A percentile compares a stretch with the other conserved stretches of the same genome.
Evolutionary conservation across 495 filamentous ascomycete genomes (phyloP).

Genomic region (Barbatosphaeria neglecta): DNA sequence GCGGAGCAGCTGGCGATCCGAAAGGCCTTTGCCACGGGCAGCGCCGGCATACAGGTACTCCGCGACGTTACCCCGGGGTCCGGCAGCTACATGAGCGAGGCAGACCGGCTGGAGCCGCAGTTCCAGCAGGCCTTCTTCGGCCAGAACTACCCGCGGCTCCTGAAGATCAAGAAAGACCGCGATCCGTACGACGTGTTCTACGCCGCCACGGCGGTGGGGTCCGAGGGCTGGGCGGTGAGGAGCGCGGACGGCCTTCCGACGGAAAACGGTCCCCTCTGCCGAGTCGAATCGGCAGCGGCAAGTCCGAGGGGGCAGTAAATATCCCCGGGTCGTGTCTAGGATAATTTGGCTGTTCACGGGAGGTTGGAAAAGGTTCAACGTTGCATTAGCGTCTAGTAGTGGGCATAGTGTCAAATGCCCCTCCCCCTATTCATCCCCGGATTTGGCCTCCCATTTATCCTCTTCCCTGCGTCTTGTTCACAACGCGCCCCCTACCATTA

Average conservation of each 20-base stretch:
- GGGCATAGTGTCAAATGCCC: too few relatives aligned
- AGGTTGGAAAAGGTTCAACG: too few relatives aligned
- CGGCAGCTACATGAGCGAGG: constrained; percentile 39
- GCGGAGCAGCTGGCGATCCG: not conserved
- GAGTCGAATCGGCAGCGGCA: not conserved
- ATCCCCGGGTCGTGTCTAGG: too few relatives aligned
- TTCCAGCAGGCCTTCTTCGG: constrained; percentile 54
- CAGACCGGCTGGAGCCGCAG: constrained; percentile 48
- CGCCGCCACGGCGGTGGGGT: constrained; percentile 42
- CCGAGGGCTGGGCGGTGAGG: constrained; percentile 27
- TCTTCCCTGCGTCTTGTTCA: too few relatives aligned
- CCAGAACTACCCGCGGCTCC: constrained; percentile 29
- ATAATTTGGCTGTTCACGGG: too few relatives aligned
- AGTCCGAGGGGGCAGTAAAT: not conserved
- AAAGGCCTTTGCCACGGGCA: not conserved
- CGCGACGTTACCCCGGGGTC: constrained; percentile 22
- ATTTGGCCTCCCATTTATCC: too few relatives aligned
- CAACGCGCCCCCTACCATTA: too few relatives aligned
- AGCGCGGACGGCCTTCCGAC: constrained; percentile 1
- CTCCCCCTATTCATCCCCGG: too few relatives aligned
- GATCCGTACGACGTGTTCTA: constrained; percentile 47
- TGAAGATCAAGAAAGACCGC: constrained; percentile 35
- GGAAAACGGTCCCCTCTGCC: not conserved
- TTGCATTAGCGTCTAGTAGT: too few relatives aligned
- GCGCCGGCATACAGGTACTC: constrained; percentile 10